Evolutionary conservation across 768 basidiomycete species (phyloP).

Genomic region (Suillus subluteus): DNA sequence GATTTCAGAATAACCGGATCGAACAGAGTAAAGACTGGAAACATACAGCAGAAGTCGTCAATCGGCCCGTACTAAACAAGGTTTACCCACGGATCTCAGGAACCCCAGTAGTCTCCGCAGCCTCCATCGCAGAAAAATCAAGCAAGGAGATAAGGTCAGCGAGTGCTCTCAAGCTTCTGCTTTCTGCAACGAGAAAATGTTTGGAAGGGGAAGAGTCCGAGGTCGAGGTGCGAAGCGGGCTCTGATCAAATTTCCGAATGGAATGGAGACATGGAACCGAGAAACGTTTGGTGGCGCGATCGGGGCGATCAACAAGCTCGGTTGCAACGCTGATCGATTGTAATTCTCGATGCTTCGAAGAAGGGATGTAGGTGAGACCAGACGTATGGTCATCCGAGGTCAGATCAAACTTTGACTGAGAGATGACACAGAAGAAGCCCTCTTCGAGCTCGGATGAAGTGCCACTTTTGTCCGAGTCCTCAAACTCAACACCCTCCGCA

Average conservation of each 20-base stretch:
- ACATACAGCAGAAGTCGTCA: background rate
- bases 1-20: background rate
- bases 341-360: background rate
- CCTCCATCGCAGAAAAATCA: slow-evolving; percentile 29
- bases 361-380: slow-evolving; percentile 5
- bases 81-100: background rate
- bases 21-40: background rate
- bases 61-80: background rate
- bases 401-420: background rate
- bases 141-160: slow-evolving; percentile 32
- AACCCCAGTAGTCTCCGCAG: slow-evolving; percentile 1
- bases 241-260: slow-evolving; percentile 3
- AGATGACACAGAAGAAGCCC: background rate
- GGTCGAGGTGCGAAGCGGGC: slow-evolving; percentile 20
- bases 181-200: slow-evolving; percentile 24
- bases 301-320: background rate
- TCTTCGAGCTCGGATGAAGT: background rate
- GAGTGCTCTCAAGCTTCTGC: slow-evolving; percentile 26
- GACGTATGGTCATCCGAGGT: background rate
- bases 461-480: background rate
- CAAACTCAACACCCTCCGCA: background rate
- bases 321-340: background rate
- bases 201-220: slow-evolving; percentile 34
- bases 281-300: background rate
- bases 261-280: background rate